Percentiles rank a stretch among this genome's conserved stretches.
Conservation (phyloP, 2,329 filamentous ascomycete genomes). For the Akanthomyces dipterigenus region DNA sequence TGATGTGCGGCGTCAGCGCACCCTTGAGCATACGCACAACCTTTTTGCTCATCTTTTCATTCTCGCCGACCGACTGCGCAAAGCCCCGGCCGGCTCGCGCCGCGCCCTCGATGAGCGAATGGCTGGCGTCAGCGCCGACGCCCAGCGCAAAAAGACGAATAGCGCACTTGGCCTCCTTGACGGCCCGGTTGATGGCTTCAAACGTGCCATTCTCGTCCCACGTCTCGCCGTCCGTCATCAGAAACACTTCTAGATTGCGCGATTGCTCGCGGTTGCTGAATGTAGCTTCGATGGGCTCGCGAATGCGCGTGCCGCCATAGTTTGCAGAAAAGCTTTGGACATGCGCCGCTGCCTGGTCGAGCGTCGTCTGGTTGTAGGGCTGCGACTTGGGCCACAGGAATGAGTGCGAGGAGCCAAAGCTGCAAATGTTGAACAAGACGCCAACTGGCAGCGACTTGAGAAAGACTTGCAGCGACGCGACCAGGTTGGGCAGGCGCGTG, state of each 20-base stretch:
- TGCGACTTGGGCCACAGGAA: constrained; percentile 44
- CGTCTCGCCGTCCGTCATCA: constrained; percentile 51
- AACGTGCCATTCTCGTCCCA: constrained; percentile 41
- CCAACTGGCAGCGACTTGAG: constrained; percentile 59
- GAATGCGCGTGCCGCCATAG: constrained; percentile 50
- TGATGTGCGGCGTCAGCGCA: constrained; percentile 58
- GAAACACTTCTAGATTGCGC: constrained; percentile 45
- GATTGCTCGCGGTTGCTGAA: constrained; percentile 37
- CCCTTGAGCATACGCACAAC: constrained; percentile 70
- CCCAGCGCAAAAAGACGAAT: constrained; percentile 50
- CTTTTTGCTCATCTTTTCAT: constrained; percentile 62
- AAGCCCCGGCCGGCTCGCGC: constrained; percentile 51
- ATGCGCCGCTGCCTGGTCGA: constrained; percentile 37
- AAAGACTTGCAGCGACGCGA: constrained; percentile 53
- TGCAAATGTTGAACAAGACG: constrained; percentile 63
- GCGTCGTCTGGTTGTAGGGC: constrained; percentile 36
- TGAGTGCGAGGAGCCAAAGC: constrained; percentile 46
- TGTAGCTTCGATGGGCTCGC: constrained; percentile 35
- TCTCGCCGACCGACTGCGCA: constrained; percentile 52
- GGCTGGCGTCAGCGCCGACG: constrained; percentile 44
- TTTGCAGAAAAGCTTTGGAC: constrained; percentile 36
- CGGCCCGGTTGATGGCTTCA: constrained; percentile 34
- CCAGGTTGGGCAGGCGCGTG: constrained; percentile 45
- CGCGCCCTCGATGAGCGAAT: constrained; percentile 47
- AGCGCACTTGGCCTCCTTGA: constrained; percentile 32